Evolutionary conservation across 2,329 filamentous ascomycete genomes (phyloP).

Genomic region (Cladosporium phlei): DNA sequence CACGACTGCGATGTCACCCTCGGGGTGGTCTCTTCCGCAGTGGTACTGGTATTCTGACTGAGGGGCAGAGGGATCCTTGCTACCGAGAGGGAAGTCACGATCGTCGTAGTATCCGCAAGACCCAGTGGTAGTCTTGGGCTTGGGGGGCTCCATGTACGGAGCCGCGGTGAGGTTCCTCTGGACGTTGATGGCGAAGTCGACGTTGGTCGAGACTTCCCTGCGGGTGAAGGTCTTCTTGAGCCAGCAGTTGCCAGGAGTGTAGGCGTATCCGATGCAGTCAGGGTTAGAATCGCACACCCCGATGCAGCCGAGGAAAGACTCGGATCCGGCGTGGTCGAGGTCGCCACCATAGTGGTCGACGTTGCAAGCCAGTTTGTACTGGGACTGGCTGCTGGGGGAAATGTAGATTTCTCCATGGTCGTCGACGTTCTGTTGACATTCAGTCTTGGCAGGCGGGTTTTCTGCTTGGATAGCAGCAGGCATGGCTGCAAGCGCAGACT

Average conservation of each 20-base stretch:
- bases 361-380: constrained; percentile 1
- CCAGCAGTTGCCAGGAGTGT: constrained; percentile 17
- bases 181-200: constrained; percentile 2
- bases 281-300: constrained; percentile 14
- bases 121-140: background rate
- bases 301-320: constrained; percentile 11
- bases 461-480: no score
- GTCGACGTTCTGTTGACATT: background rate
- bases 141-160: no score
- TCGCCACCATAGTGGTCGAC: constrained; percentile 13
- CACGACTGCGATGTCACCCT: constrained; percentile 20
- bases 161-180: background rate
- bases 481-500: constrained; percentile 4
- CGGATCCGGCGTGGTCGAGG: background rate
- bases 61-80: no score
- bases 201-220: background rate
- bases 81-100: background rate
- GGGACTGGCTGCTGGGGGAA: background rate
- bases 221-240: constrained; percentile 13
- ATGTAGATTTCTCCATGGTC: background rate
- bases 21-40: constrained; percentile 21
- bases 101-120: constrained; percentile 12
- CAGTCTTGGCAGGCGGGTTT: no score
- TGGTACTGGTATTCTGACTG: constrained; percentile 18
- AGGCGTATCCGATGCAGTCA: constrained; percentile 18